Base-by-base conservation (phyloP, 2,329 filamentous ascomycete species). In the Phaeosphaeriaceae sp. region DNA sequence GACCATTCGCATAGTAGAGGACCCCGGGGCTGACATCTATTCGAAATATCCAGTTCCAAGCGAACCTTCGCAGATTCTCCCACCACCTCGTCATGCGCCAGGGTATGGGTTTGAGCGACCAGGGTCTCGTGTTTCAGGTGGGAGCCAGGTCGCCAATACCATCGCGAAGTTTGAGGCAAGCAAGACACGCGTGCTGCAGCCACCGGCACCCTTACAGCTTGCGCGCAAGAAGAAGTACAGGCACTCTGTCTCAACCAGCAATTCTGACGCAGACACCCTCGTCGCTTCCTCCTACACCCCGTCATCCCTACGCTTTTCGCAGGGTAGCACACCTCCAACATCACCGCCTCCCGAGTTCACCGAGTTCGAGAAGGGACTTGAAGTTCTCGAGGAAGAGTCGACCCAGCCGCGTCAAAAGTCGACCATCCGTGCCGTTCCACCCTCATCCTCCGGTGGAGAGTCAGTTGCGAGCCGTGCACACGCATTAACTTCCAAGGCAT, bases 1-100 rank as follows among this genome's bases (percentile, higher is more conserved):
- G 21, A 79, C 76, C 33, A 80, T 79, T 47, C 76, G 78, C 65
- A 72, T 79, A 57, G 76, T 79, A 41, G 68, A 77, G 31, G 75
- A 79, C 53, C 65, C 74, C 49, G 71, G 66, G 19, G 61, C 71
- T 40, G 63, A 75, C 36, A 65, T 73, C 60, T 79, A 79, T 67
- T 70, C 71, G 49, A 79, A 79, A 68, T 73, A 69, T 53, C 77
- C 77, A 53, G 74, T 78, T 58, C 76, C 77, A 47, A 75, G 69
- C 57, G 70, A 76, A 61, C 69, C 77, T 49, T 76, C 77, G 53
- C 78, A 79, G 49, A 70, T 79, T 57, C 68, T 79, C 56, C 68
- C 73, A 49, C 73, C 76, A 65, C 74, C 76, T 69, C 76, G 71
- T 65, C 72, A 73, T 67, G 65, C 63, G 61, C 72, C 71, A 55